Percentiles rank a stretch among this genome's conserved stretches.
phyloP scores from a whole-genome alignment of 768 basidiomycete genomes.

The Pulveroboletus ravenelii region DNA sequence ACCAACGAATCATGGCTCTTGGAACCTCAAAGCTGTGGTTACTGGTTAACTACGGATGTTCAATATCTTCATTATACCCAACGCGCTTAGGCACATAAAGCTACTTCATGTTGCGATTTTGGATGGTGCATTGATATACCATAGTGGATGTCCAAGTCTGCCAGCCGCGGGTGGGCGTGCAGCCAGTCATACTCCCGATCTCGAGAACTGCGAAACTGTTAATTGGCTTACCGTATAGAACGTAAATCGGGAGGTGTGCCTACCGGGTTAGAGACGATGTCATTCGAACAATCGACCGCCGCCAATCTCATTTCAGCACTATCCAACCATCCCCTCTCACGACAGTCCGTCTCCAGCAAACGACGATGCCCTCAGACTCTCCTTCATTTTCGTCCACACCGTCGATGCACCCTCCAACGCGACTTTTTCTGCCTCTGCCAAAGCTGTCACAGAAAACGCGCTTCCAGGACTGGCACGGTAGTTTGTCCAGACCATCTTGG shows the following conservation, averaged over 20 bases:
- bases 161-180: not conserved
- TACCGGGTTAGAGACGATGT: not conserved
- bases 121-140: not conserved
- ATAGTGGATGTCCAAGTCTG: not conserved
- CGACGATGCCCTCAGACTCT: conserved; percentile 29
- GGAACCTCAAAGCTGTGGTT: not conserved
- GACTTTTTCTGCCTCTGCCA: conserved; percentile 44
- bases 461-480: conserved; percentile 14
- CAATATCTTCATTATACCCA: not conserved
- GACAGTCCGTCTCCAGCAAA: conserved; percentile 30
- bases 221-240: no score
- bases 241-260: not conserved
- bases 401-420: conserved; percentile 42
- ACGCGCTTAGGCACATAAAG: not conserved
- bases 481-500: conserved; percentile 26
- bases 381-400: conserved; percentile 49
- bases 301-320: not conserved
- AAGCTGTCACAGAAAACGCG: conserved; percentile 37
- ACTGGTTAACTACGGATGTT: not conserved
- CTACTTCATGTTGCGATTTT: not conserved
- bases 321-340: conserved; percentile 31
- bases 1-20: not conserved
- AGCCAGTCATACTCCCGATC: not conserved
- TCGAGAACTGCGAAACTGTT: not conserved
- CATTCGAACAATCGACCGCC: not conserved